Conservation (phyloP, 495 filamentous ascomycete genomes). For the Talaromyces stipitatus region DNA sequence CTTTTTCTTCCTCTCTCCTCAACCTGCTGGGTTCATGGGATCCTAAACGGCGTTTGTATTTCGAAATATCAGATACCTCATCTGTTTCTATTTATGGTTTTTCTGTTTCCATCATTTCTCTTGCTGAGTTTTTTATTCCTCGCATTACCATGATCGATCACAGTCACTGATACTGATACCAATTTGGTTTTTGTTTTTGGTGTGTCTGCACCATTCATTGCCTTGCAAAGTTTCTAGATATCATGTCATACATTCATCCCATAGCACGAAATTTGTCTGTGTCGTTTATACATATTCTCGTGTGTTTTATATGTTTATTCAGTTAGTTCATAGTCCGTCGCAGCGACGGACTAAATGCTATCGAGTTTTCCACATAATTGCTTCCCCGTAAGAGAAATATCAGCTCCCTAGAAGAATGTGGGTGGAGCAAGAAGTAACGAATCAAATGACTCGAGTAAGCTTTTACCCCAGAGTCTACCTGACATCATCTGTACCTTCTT, state of each 20-base stretch:
- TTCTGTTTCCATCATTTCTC: background rate
- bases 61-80: conserved; percentile 1
- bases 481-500: background rate
- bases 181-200: background rate
- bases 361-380: too few relatives aligned
- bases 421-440: background rate
- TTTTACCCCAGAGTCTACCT: background rate
- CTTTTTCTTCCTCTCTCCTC: background rate
- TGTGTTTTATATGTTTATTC: background rate
- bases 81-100: background rate
- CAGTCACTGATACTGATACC: background rate
- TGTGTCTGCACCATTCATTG: background rate
- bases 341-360: background rate
- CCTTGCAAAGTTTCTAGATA: background rate
- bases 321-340: background rate
- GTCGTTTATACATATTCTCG: background rate
- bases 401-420: background rate
- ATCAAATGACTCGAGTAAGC: background rate
- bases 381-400: too few relatives aligned
- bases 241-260: background rate
- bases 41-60: background rate
- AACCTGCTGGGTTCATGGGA: conserved; percentile 2
- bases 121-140: background rate
- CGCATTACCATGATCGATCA: background rate
- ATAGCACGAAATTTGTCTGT: background rate